Percentiles rank a stretch among this genome's conserved stretches.
These are phyloP conservation scores for Claviceps quebecensis DNA, from an alignment of 2,329 filamentous ascomycete genomes.

Conservation along the genomic window DNA sequence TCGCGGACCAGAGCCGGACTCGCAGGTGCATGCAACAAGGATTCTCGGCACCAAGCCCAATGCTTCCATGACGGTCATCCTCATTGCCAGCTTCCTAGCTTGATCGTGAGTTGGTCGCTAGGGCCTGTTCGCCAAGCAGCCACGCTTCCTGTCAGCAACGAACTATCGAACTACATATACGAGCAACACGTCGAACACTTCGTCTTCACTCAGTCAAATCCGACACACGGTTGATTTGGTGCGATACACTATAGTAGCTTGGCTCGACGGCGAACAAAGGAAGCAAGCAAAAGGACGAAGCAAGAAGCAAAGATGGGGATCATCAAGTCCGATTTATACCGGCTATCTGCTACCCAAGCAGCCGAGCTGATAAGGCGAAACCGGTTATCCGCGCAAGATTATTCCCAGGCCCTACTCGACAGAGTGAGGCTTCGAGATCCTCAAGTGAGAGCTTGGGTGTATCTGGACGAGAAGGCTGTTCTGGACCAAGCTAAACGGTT, in stretches of 20 bases:
- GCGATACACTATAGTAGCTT: background rate
- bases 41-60: background rate
- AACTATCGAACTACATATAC: background rate
- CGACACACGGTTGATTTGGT: background rate
- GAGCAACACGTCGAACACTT: background rate
- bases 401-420: slow-evolving; percentile 31
- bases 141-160: background rate
- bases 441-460: slow-evolving; percentile 35
- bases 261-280: background rate
- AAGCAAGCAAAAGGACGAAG: background rate
- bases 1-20: background rate
- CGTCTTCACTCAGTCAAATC: background rate
- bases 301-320: background rate
- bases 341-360: slow-evolving; percentile 4
- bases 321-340: slow-evolving; percentile 1
- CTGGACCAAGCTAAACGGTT: slow-evolving; percentile 34
- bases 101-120: background rate
- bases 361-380: slow-evolving; percentile 6
- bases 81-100: background rate
- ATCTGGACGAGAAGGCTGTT: slow-evolving; percentile 30
- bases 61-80: background rate
- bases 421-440: slow-evolving; percentile 30
- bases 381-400: slow-evolving; percentile 31
- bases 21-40: background rate
- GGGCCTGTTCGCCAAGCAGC: background rate